A percentile compares a stretch with the other conserved stretches of the same genome.
phyloP scores from a whole-genome alignment of 495 filamentous ascomycete species.

The Jackrogersella minutella region DNA sequence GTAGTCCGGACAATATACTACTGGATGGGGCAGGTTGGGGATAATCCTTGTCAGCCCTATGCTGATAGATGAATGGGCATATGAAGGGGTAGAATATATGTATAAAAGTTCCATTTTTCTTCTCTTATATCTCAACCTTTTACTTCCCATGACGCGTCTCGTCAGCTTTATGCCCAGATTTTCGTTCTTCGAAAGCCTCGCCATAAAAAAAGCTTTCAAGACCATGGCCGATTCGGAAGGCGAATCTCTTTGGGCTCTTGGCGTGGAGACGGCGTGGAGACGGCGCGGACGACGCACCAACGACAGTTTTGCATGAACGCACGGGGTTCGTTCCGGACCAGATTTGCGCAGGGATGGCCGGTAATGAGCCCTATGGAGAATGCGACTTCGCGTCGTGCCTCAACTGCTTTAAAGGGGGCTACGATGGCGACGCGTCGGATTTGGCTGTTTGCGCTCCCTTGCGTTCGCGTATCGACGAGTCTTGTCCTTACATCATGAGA shows the following conservation, averaged over 20 bases:
- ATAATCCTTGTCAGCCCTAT: too few species aligned
- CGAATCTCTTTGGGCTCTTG: constrained; percentile 20
- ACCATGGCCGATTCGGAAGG: constrained; percentile 26
- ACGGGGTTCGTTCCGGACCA: constrained; percentile 18
- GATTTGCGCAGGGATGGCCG: constrained; percentile 18
- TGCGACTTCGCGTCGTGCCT: background rate
- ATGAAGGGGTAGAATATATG: too few species aligned
- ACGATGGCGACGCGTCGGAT: constrained; percentile 7
- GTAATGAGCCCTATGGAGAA: background rate
- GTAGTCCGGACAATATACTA: too few species aligned
- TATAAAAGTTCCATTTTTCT: too few species aligned
- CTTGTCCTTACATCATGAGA: constrained; percentile 9
- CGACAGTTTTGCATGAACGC: constrained; percentile 9
- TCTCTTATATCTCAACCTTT: too few species aligned
- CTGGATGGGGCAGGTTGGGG: too few species aligned
- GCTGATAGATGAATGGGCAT: too few species aligned
- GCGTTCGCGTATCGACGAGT: background rate
- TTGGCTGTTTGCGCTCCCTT: background rate
- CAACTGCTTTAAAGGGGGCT: constrained; percentile 3
- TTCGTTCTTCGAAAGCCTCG: background rate
- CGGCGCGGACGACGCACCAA: constrained; percentile 9
- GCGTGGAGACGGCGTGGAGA: background rate
- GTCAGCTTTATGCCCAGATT: background rate
- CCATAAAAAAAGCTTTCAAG: background rate
- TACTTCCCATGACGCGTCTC: background rate